A percentile compares a stretch with the other conserved stretches of the same genome.
Conservation (phyloP, 1,139 yeast genomes). For the Suhomyces guaymorum region DNA sequence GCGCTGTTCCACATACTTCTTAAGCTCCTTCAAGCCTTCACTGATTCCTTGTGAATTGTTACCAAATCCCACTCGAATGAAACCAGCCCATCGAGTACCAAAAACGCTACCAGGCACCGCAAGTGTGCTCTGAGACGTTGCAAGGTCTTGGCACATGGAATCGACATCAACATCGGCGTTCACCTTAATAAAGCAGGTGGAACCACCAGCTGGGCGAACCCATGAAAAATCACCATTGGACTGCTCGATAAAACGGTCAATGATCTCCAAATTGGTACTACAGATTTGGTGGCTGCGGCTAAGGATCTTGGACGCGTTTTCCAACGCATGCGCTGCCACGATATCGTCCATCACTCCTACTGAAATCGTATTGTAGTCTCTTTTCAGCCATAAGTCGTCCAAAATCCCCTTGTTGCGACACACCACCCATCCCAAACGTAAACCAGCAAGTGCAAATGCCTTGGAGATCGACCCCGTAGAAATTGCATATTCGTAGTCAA, state of each 20-base stretch:
- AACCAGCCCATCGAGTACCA: conserved; percentile 35
- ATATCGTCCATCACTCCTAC: conserved; percentile 51
- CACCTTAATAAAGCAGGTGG: conserved; percentile 47
- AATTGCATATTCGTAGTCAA: conserved; percentile 46
- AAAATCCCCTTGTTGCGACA: conserved; percentile 33
- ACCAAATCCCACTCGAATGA: conserved; percentile 54
- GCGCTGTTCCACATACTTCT: background rate
- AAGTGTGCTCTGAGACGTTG: conserved; percentile 34
- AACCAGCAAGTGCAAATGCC: conserved; percentile 57
- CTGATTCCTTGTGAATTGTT: conserved; percentile 32
- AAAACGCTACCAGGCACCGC: conserved; percentile 58
- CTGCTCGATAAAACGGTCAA: conserved; percentile 35
- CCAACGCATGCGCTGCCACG: conserved; percentile 47
- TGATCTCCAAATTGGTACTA: conserved; percentile 31
- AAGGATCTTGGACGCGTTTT: conserved; percentile 34
- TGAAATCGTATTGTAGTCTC: conserved; percentile 57
- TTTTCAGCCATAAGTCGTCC: conserved; percentile 36
- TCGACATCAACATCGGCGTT: conserved; percentile 31
- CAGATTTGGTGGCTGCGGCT: conserved; percentile 43
- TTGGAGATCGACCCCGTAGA: conserved; percentile 57
- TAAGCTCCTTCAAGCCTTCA: conserved; percentile 9
- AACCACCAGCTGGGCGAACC: conserved; percentile 51
- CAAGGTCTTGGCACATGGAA: conserved; percentile 38
- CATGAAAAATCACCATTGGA: conserved; percentile 37
- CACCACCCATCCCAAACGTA: conserved; percentile 57